Base-by-base conservation (phyloP, 1,139 yeast species). In the Candida labiduridarum region DNA sequence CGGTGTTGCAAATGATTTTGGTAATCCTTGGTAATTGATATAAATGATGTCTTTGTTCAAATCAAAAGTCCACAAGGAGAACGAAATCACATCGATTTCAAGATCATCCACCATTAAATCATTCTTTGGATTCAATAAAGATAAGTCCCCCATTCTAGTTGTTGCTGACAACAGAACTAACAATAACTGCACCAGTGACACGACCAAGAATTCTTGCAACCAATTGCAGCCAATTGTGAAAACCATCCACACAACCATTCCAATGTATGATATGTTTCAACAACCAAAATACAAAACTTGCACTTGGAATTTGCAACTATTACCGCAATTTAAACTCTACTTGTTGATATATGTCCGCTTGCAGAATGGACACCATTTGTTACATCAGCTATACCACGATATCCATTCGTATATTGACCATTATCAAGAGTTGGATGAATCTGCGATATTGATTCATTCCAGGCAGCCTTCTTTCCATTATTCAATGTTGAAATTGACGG, bases 401-500 rank as follows among this genome's bases (percentile, higher is more conserved):
- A 27, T 48, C 6, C 19, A 40, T 16, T 27, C 39, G 6, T 33
- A 40, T 25, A 38, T 44, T 8, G 49, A 52, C 36, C 50, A 45
- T 36, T 22, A n/a, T 33, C 55, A 51, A 14, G n/a, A 38, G 16
- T 14, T 47, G 4, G 47, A 43, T 18, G 19, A 47, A 9, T n/a
- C n/a, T 10, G 54, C 50, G 1, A 42, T 52, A 5, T 38, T 52
- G 16, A n/a, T 49, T 15, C 55, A 50, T 41, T 50, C 44, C 18
- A 47, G 34, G 29, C 33, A 35, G 14, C 15, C 14, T 12, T 27
- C 35, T 12, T 39, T 40, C 29, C 44, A 38, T 18, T 47, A 47
- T 30, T 25, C 45, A n/a, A 31, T 49, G 38, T 39, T 48, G 16
- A 27, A 33, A n/a, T 42, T 44, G 31, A 27, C 25, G 15, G 41